Base-by-base conservation (phyloP, 169 alveolate species). In the Theileria orientalis region DNA sequence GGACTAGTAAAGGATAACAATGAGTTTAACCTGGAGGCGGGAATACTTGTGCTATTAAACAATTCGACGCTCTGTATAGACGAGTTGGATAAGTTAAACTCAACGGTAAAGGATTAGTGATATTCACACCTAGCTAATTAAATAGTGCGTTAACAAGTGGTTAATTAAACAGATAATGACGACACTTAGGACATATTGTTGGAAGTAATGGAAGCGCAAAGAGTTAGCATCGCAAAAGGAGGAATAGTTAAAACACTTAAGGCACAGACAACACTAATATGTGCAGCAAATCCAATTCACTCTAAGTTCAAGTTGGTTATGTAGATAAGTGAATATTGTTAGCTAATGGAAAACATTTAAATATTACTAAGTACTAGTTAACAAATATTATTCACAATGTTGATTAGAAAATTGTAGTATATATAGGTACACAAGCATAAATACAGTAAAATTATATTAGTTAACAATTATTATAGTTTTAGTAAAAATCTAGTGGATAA, bases 51-150 rank as follows among this genome's bases (percentile, higher is more conserved):
- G 0, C 76, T 95, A 21, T 95, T 97, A 6, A 96, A 92, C 71
- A 92, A 91, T 67, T 98, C 98, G 19, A 89, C 93, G 1, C 95
- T 98, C 84, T 96, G 98, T 85, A 93, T 96, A 6, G 99, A 96
- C 86, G 99, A 96, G 57, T 87, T 94, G 70, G 88, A 92, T 41
- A 62, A 91, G 60, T 73, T 94, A 21, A 84, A 85, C 41, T 63
- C 84, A 40, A 94, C 85, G n/a, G 95, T 90, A 57, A 93, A 90
- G 73, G 63, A 56, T 13, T 13, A n/a, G n/a, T n/a, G n/a, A n/a
- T n/a, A n/a, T n/a, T n/a, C n/a, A n/a, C n/a, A n/a, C n/a, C n/a
- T n/a, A n/a, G n/a, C n/a, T n/a, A n/a, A n/a, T n/a, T n/a, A n/a
- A n/a, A n/a, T n/a, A n/a, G n/a, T n/a, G n/a, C n/a, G n/a, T n/a